These are phyloP conservation scores for Saussurea involucrata DNA, from an alignment of 129 eudicot species.

Conservation along the genomic window DNA sequence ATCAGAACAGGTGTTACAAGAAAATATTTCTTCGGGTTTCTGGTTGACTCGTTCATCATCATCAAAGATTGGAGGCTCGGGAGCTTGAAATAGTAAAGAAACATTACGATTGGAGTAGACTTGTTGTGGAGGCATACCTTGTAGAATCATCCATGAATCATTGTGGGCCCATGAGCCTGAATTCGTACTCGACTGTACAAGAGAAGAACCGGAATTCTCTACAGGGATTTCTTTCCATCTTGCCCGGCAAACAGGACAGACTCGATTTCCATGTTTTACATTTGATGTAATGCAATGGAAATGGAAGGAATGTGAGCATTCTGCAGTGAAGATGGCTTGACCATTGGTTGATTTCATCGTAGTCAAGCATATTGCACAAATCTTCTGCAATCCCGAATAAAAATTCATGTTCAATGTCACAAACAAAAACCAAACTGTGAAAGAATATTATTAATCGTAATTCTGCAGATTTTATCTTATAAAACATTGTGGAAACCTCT, in stretches of 20 bases:
- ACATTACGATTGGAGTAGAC: conserved; percentile 19
- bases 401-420: not conserved
- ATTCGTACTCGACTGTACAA: conserved; percentile 36
- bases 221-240: conserved; percentile 89
- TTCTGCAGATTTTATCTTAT: too few species aligned
- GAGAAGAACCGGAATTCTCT: conserved; percentile 47
- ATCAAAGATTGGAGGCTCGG: conserved; percentile 63
- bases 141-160: conserved; percentile 42
- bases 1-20: conserved; percentile 15
- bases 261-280: conserved; percentile 83
- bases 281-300: conserved; percentile 87
- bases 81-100: conserved; percentile 38
- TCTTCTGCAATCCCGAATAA: conserved; percentile 40
- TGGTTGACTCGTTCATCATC: conserved; percentile 56
- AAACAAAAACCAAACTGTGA: not conserved
- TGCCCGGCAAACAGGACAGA: conserved; percentile 88
- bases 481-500: too few species aligned
- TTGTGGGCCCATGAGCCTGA: conserved; percentile 46
- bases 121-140: conserved; percentile 42
- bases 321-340: conserved; percentile 95
- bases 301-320: conserved; percentile 93
- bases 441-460: too few species aligned
- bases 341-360: conserved; percentile 69
- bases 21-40: conserved; percentile 19
- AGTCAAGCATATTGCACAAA: conserved; percentile 87